Percentiles rank a stretch among this genome's conserved stretches.
Evolutionary conservation across 75 land plant species (phyloP).

Genomic region (Sequoia sempervirens): DNA sequence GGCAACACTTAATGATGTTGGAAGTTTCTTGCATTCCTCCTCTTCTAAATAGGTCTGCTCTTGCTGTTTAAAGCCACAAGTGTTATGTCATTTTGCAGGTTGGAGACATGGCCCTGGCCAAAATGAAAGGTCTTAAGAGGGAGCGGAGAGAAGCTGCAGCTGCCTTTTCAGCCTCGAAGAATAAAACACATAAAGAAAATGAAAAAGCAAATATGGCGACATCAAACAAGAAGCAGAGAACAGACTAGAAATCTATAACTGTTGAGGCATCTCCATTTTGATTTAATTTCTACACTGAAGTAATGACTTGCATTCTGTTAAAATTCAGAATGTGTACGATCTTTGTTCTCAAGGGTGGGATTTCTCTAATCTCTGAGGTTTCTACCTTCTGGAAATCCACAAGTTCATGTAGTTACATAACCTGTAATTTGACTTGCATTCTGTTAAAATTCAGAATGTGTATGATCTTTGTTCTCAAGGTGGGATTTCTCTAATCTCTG

Average conservation of each 20-base stretch:
- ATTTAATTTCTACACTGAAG: neutral
- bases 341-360: neutral
- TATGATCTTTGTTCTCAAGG: neutral
- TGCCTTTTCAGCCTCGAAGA: constrained; percentile 11
- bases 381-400: neutral
- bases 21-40: neutral
- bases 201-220: neutral
- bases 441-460: too few relatives aligned
- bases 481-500: neutral
- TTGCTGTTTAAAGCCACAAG: neutral
- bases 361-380: neutral
- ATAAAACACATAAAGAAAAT: neutral
- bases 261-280: neutral
- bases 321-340: neutral
- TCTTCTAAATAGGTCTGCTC: neutral
- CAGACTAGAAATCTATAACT: neutral
- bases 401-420: neutral
- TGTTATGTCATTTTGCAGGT: constrained; percentile 18
- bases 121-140: constrained; percentile 60
- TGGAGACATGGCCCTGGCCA: constrained; percentile 39
- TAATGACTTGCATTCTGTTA: neutral
- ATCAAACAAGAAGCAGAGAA: neutral
- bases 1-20: neutral
- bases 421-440: too few relatives aligned
- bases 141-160: constrained; percentile 51